Percentiles rank a stretch among this genome's conserved stretches.
These are phyloP conservation scores for Suhomyces sp. DNA, from an alignment of 805 yeast species.

Conservation along the genomic window DNA sequence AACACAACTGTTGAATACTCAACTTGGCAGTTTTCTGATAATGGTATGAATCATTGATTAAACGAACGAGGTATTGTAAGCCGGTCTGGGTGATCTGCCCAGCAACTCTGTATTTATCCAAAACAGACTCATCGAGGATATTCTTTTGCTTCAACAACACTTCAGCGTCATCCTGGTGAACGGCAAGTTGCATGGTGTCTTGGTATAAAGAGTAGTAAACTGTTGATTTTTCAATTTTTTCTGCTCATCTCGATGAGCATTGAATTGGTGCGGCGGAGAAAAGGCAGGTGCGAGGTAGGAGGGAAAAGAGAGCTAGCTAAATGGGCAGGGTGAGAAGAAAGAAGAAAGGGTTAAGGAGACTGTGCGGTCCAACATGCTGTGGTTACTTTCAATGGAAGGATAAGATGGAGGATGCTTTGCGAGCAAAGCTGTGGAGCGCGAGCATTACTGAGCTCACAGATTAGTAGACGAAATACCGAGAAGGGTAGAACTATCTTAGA, in stretches of 20 bases:
- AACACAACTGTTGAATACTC: slow-evolving; percentile 69
- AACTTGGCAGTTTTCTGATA: slow-evolving; percentile 43
- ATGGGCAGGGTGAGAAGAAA: neutral
- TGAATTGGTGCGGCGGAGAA: neutral
- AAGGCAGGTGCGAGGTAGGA: too few relatives aligned
- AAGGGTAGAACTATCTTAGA: too few relatives aligned
- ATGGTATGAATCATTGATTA: slow-evolving; percentile 76
- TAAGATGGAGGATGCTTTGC: too few relatives aligned
- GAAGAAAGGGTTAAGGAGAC: too few relatives aligned
- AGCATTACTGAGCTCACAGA: too few relatives aligned
- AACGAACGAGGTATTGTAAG: slow-evolving; percentile 57
- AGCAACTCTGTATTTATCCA: slow-evolving; percentile 84
- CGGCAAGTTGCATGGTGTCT: slow-evolving; percentile 63
- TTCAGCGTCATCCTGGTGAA: slow-evolving; percentile 72
- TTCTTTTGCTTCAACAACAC: slow-evolving; percentile 71
- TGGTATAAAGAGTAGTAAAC: neutral
- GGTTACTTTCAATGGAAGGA: too few relatives aligned
- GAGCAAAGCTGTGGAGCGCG: too few relatives aligned
- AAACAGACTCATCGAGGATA: slow-evolving; percentile 54
- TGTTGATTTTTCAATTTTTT: slow-evolving; percentile 1
- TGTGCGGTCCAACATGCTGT: too few relatives aligned
- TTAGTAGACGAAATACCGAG: too few relatives aligned
- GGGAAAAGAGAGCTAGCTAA: neutral
- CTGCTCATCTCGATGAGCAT: slow-evolving; percentile 7
- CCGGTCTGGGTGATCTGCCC: slow-evolving; percentile 88